These are phyloP conservation scores for Aleurites moluccanus DNA, from an alignment of 441 rosid species.

Conservation along the genomic window DNA sequence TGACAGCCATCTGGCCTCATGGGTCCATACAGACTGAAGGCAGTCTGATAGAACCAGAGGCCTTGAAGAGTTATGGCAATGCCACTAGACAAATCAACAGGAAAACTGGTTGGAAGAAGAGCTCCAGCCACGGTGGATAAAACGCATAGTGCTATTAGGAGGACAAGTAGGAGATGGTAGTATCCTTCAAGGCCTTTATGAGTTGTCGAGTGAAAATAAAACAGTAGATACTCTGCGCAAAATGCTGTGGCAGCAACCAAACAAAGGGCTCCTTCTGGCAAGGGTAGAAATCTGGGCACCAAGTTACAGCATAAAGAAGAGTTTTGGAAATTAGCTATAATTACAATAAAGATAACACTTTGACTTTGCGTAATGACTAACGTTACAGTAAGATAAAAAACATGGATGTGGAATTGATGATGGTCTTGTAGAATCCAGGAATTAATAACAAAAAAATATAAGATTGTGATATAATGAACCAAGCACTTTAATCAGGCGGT, in stretches of 20 bases:
- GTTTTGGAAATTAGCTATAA: background rate
- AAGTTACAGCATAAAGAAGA: constrained; percentile 5
- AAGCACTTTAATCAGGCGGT: background rate
- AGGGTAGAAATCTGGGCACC: constrained; percentile 56
- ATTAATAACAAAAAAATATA: background rate
- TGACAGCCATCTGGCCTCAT: constrained; percentile 87
- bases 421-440: background rate
- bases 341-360: background rate
- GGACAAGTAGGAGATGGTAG: constrained; percentile 91
- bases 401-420: background rate
- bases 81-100: constrained; percentile 67
- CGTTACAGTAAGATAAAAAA: background rate
- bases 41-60: constrained; percentile 97
- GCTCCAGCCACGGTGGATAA: constrained; percentile 72
- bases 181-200: constrained; percentile 97
- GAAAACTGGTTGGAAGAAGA: constrained; percentile 72
- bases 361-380: background rate
- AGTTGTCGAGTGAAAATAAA: constrained; percentile 91
- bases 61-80: constrained; percentile 89
- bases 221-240: constrained; percentile 76
- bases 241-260: constrained; percentile 80
- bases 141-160: constrained; percentile 68
- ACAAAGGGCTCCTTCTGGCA: constrained; percentile 79
- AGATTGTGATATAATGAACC: background rate
- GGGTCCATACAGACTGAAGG: constrained; percentile 90